phyloP scores from a whole-genome alignment of 164 flowering plant species.

The Nymphaea thermarum region DNA sequence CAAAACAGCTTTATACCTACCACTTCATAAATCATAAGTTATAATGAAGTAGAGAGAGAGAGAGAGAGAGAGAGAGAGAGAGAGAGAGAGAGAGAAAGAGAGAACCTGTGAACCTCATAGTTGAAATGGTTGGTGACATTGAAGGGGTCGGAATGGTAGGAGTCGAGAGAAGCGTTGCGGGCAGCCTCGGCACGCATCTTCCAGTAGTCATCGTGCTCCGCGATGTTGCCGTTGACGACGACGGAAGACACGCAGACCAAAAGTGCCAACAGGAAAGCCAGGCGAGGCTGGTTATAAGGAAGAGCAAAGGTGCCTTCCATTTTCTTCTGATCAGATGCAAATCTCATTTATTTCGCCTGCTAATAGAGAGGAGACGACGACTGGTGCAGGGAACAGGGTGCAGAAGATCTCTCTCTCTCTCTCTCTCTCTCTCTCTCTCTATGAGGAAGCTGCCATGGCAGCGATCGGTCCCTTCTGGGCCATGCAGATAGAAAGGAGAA shows the following conservation, averaged over 20 bases:
- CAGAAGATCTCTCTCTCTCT: too few species aligned
- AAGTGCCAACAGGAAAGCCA: background rate
- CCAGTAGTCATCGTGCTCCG: constrained; percentile 8
- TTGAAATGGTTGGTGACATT: constrained; percentile 4
- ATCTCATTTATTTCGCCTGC: too few species aligned
- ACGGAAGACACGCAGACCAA: background rate
- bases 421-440: too few species aligned
- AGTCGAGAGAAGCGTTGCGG: background rate
- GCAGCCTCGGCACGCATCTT: constrained; percentile 2
- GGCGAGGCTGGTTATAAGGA: background rate
- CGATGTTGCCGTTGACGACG: background rate
- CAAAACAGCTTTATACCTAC: too few species aligned
- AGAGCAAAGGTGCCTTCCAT: too few species aligned
- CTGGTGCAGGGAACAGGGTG: too few species aligned
- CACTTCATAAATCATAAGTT: too few species aligned
- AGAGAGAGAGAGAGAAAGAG: background rate
- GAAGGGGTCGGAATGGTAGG: constrained; percentile 6
- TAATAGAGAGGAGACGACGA: too few species aligned
- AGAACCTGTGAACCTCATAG: constrained; percentile 2
- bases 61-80: background rate
- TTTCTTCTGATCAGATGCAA: too few species aligned
- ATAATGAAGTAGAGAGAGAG: background rate
- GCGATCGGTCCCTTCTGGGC: too few species aligned
- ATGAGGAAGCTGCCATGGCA: too few species aligned
- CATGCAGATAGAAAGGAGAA: too few species aligned